Base-by-base conservation (phyloP, 768 basidiomycete species). In the Pilatotrama ljubarskyi region DNA sequence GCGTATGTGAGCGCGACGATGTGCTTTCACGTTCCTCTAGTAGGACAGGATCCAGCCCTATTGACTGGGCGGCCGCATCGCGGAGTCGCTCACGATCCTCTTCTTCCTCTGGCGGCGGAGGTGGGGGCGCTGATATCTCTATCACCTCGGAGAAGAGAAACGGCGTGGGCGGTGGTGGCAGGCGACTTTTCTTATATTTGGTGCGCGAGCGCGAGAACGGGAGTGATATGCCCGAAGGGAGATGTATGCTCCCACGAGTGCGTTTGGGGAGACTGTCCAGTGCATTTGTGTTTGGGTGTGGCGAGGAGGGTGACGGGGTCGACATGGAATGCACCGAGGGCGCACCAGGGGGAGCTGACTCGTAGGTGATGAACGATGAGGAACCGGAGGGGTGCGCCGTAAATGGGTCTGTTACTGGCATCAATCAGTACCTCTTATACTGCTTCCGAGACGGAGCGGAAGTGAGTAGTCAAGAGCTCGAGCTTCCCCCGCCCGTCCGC, bases 71-170 rank as follows among this genome's bases (percentile, higher is more conserved):
- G 17, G 91, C 91, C 38, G 82, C 84, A 55, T 88, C 86, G 32
- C 89, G 77, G 32, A 93, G 74, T n/a, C 88, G 82, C 62, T 88
- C 83, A 10, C 91, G 82, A 66, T 92, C 90, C 67, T 87, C 85
- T 48, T 82, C 78, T 66, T 92, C 90, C 25, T 63, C 84, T 50
- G 61, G 29, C 47, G 77, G 75, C 46, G 73, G 63, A 52, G 58
- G 65, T 61, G 52, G 67, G 58, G 74, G 41, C 72, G 76, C 83
- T 47, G 74, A 79, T 50, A 92, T 90, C 70, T 92, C 89, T 57
- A 92, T 87, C 50, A 91, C 86, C 38, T 83, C 88, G 17, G 88
- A 83, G 51, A 88, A 74, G 41, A 86, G 70, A 25, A 83, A 70
- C 20, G 78, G 77, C 52, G 69, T 73, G n/a, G 77, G 66, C 36